Evolutionary conservation across 306 rosid species (phyloP).

Genomic region (Cercis canadensis): DNA sequence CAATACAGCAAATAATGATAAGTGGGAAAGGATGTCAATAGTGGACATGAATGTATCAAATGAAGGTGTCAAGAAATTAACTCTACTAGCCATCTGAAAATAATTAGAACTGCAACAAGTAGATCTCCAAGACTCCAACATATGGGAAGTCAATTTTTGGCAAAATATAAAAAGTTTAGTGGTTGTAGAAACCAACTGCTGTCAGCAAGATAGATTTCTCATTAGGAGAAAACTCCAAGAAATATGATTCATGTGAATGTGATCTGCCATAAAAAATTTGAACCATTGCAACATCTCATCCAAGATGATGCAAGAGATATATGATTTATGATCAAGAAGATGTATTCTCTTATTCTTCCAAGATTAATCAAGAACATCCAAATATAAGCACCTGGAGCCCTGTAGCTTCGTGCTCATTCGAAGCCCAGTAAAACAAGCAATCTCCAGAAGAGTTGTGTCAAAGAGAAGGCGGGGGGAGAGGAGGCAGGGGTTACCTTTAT

Average conservation of each 20-base stretch:
- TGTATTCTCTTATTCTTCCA: too few relatives aligned
- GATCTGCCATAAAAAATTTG: too few relatives aligned
- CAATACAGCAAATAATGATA: slow-evolving; percentile 4
- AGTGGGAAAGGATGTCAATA: too few relatives aligned
- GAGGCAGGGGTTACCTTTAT: slow-evolving; percentile 40
- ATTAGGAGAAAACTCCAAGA: too few relatives aligned
- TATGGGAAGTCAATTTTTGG: too few relatives aligned
- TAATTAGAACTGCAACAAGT: not conserved
- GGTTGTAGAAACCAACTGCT: slow-evolving; percentile 17
- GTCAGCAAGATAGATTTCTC: slow-evolving; percentile 2
- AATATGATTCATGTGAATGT: not conserved
- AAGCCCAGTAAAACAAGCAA: not conserved
- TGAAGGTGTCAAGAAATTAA: not conserved
- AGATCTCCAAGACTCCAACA: slow-evolving; percentile 3
- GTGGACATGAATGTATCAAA: too few relatives aligned
- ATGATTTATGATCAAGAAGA: not conserved
- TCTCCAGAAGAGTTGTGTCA: too few relatives aligned
- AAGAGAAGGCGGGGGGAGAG: too few relatives aligned
- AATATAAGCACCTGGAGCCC: not conserved
- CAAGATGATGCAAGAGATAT: slow-evolving; percentile 23
- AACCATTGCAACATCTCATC: too few relatives aligned
- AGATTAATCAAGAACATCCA: too few relatives aligned
- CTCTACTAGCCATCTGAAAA: not conserved
- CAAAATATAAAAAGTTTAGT: not conserved
- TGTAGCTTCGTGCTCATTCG: too few relatives aligned